Evolutionary conservation across 139 green algal species (phyloP).

Genomic region (Zygnema cylindricum): DNA sequence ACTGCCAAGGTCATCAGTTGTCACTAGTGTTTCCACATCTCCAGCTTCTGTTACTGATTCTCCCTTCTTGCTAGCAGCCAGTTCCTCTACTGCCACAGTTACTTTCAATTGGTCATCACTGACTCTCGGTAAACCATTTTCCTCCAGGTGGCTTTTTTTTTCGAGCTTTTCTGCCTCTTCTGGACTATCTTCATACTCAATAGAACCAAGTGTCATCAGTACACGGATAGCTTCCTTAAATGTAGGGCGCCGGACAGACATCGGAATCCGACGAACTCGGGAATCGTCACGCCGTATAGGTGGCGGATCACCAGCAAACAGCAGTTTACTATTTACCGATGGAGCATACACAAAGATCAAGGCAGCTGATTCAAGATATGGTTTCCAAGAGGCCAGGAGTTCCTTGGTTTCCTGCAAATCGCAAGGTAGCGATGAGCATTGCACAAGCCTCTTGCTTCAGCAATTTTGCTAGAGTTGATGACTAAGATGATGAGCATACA

Average conservation of each 20-base stretch:
- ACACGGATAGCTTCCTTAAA: constrained; percentile 81
- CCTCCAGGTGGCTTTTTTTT: neutral
- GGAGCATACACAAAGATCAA: constrained; percentile 78
- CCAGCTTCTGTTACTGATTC: neutral
- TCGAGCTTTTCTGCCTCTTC: neutral
- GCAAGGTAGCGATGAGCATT: neutral
- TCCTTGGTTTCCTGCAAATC: constrained; percentile 41
- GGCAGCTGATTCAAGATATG: constrained; percentile 64
- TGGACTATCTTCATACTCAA: constrained; percentile 13
- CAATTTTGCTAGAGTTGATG: too few relatives aligned
- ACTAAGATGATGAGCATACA: too few relatives aligned
- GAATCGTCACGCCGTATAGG: constrained; percentile 67
- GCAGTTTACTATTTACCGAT: constrained; percentile 63
- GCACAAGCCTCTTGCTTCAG: too few relatives aligned
- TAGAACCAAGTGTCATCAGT: neutral
- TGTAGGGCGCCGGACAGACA: constrained; percentile 83
- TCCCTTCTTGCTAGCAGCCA: neutral
- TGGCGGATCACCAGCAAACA: constrained; percentile 50
- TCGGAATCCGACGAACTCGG: constrained; percentile 77
- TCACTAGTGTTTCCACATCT: neutral
- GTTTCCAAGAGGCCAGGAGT: constrained; percentile 70
- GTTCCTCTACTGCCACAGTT: too few relatives aligned
- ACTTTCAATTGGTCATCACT: too few relatives aligned
- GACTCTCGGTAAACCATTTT: too few relatives aligned
- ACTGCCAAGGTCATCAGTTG: neutral